Base-by-base conservation (phyloP, 2,329 filamentous ascomycete species). In the Zymoseptoria crescenta region DNA sequence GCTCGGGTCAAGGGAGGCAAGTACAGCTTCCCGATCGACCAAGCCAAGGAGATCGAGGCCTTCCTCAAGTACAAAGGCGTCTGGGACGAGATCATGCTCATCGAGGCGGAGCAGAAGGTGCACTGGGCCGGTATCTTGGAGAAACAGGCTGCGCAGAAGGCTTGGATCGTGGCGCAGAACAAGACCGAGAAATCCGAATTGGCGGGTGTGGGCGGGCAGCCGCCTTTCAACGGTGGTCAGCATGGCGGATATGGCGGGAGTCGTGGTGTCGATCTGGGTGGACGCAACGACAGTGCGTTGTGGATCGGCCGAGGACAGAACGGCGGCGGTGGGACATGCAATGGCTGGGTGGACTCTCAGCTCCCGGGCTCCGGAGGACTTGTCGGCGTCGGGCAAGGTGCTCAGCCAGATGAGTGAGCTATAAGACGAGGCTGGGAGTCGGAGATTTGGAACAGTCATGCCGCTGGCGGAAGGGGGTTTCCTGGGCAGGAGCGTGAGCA, bases 51-150 rank as follows among this genome's bases (percentile, higher is more conserved):
- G 13, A 58, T 58, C 9, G 30, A 49, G 24, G 19, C 20, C 21
- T 58, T 54, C 19, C 30, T 45, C 4, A 50, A 16, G 2, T n/a
- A 54, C 21, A 20, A 29, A 7, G 56, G 56, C 1, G 30, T 50
- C 7, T 58, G 56, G 56, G 24, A 54, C 21, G 52, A 58, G 35
- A 50, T 58, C 30, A 20, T 20, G n/a, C 16, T 27, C 21, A 54
- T 54, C 4, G 56, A 28, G 56, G 49, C 24, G n/a, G 29, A 52
- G 35, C 35, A 45, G 35, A 45, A 45, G 35, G 35, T 45, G 16
- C 35, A 45, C n/a, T 45, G 35, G 35, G 35, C 35, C 3, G 16
- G 4, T 6, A 6, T 16, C 13, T n/a, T 45, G 35, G 35, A 45
- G 4, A 4, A 13, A 13, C 35, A 45, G 35, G 35, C 35, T 13